Evolutionary conservation across 2,329 filamentous ascomycete genomes (phyloP).

Genomic region (Fusarium subglutinans): DNA sequence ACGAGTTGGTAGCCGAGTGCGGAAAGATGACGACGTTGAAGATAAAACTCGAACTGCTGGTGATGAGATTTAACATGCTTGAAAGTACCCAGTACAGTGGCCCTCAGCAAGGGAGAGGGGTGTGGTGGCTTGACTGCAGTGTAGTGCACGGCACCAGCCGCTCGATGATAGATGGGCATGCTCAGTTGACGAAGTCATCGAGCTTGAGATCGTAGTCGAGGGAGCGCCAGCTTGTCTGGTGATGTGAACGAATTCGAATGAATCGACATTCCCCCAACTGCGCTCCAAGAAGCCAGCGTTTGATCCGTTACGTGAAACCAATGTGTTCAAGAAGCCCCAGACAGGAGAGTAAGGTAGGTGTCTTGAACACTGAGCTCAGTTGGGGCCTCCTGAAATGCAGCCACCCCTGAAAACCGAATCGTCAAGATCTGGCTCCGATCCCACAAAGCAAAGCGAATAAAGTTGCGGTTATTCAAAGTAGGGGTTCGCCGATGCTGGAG

Average conservation of each 20-base stretch:
- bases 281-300: not conserved
- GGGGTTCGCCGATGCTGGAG: constrained; percentile 17
- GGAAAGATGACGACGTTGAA: not conserved
- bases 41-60: not conserved
- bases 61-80: not conserved
- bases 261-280: not conserved
- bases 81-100: not conserved
- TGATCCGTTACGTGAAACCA: not conserved
- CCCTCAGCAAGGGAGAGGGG: constrained; percentile 5
- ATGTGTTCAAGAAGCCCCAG: not conserved
- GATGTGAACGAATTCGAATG: not conserved
- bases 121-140: not conserved
- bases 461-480: constrained; percentile 24
- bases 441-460: constrained; percentile 14
- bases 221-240: not conserved
- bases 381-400: not conserved
- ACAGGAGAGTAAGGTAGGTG: not conserved
- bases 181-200: not conserved
- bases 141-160: not conserved
- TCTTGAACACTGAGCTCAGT: not conserved
- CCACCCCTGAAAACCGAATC: not conserved
- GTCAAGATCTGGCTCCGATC: constrained; percentile 7
- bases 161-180: not conserved
- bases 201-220: not conserved
- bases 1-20: constrained; percentile 3